Conservation (phyloP, 192 early-diverging fungal genomes). For the Mortierella antarctica region DNA sequence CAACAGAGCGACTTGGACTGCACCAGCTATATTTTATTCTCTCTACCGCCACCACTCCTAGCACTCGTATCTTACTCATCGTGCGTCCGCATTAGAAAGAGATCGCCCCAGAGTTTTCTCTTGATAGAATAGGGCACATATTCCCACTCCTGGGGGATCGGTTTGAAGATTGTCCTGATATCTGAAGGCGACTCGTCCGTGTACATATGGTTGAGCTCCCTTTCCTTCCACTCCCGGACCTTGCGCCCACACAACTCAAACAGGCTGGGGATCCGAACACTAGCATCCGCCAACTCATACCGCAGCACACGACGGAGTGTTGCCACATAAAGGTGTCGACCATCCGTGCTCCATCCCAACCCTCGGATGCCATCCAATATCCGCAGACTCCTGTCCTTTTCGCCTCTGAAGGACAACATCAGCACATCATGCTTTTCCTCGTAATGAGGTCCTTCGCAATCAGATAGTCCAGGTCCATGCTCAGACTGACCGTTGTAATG, state of each 20-base stretch:
- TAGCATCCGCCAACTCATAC: slow-evolving; percentile 48
- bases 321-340: slow-evolving; percentile 57
- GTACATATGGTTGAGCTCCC: background rate
- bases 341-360: slow-evolving; percentile 58
- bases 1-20: too few relatives aligned
- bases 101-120: slow-evolving; percentile 36
- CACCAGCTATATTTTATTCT: background rate
- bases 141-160: slow-evolving; percentile 22
- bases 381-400: slow-evolving; percentile 49
- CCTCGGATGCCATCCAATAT: slow-evolving; percentile 62
- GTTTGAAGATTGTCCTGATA: slow-evolving; percentile 7
- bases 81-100: slow-evolving; percentile 26
- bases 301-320: slow-evolving; percentile 57
- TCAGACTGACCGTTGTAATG: slow-evolving; percentile 7
- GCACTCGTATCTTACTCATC: background rate
- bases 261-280: slow-evolving; percentile 29
- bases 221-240: slow-evolving; percentile 49
- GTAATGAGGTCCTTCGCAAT: slow-evolving; percentile 24
- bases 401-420: slow-evolving; percentile 62
- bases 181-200: background rate
- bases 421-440: slow-evolving; percentile 61
- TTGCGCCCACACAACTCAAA: slow-evolving; percentile 40
- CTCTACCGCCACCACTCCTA: background rate
- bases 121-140: slow-evolving; percentile 35
- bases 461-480: background rate